phyloP scores from a whole-genome alignment of 768 basidiomycete species.

The Pholiota conissans region DNA sequence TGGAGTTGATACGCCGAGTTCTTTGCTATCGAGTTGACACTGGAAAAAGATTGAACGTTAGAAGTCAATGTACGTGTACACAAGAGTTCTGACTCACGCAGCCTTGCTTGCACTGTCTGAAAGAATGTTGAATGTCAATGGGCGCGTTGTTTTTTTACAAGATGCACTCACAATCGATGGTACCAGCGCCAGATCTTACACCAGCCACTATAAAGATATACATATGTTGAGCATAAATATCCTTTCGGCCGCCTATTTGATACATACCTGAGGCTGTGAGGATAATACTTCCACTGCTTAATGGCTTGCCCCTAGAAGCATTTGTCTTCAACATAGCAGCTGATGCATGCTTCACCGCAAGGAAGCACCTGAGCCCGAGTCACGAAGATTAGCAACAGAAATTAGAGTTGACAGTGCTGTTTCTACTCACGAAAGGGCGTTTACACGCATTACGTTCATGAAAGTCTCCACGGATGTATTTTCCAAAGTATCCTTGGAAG shows the following conservation, averaged over 20 bases:
- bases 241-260: too few relatives aligned
- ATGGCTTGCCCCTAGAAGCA: constrained; percentile 64
- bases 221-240: not conserved
- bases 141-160: too few relatives aligned
- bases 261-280: constrained; percentile 78
- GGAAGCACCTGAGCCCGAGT: constrained; percentile 64
- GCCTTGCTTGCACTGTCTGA: constrained; percentile 92
- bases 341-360: constrained; percentile 87
- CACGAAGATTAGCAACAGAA: not conserved
- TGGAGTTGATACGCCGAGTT: constrained; percentile 79
- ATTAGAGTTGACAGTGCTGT: constrained; percentile 19
- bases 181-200: constrained; percentile 77
- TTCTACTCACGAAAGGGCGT: constrained; percentile 62
- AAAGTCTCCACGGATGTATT: constrained; percentile 65
- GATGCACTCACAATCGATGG: constrained; percentile 83
- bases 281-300: constrained; percentile 80
- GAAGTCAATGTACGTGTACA: not conserved
- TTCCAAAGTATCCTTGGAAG: constrained; percentile 40
- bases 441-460: constrained; percentile 78
- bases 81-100: constrained; percentile 54
- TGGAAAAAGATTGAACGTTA: constrained; percentile 25
- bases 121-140: not conserved
- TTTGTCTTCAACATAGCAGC: constrained; percentile 76
- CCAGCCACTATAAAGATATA: constrained; percentile 66
- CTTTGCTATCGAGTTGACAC: constrained; percentile 87